phyloP scores from a whole-genome alignment of 2,329 filamentous ascomycete genomes.

The Beauveria rudraprayagi region DNA sequence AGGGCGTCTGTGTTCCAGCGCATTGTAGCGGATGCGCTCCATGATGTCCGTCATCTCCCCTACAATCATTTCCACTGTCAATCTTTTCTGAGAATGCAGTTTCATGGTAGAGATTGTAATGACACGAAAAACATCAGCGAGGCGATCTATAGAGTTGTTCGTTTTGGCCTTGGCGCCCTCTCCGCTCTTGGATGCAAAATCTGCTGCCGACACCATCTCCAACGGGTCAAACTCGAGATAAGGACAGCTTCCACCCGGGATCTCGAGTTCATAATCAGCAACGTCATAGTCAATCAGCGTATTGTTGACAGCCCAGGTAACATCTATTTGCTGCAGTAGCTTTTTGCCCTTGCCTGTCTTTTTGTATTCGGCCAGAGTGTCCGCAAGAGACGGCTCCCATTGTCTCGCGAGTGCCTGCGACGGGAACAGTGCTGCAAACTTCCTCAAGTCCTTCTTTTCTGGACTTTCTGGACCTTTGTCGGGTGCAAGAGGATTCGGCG shows the following conservation, averaged over 20 bases:
- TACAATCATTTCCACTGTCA: constrained; percentile 19
- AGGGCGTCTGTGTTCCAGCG: constrained; percentile 15
- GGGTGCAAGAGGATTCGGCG: background rate
- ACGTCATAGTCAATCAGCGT: constrained; percentile 1
- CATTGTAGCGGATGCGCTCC: constrained; percentile 21
- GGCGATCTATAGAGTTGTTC: background rate
- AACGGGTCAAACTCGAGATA: background rate
- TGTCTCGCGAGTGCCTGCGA: background rate
- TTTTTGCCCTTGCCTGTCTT: background rate
- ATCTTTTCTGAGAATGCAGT: background rate
- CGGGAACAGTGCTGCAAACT: background rate
- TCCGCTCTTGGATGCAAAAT: too few species aligned
- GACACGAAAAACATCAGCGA: background rate
- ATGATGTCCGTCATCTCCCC: constrained; percentile 24
- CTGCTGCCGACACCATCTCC: background rate
- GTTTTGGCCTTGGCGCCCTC: background rate
- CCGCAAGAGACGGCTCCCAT: background rate
- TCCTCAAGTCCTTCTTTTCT: background rate
- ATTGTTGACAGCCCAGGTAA: background rate
- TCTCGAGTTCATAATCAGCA: background rate
- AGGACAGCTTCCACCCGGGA: background rate
- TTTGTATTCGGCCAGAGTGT: background rate
- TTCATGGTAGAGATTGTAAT: background rate
- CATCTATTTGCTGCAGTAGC: background rate
- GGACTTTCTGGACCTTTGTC: background rate